Base-by-base conservation (phyloP, 2,329 filamentous ascomycete species). In the Elsinoe necatrix region DNA sequence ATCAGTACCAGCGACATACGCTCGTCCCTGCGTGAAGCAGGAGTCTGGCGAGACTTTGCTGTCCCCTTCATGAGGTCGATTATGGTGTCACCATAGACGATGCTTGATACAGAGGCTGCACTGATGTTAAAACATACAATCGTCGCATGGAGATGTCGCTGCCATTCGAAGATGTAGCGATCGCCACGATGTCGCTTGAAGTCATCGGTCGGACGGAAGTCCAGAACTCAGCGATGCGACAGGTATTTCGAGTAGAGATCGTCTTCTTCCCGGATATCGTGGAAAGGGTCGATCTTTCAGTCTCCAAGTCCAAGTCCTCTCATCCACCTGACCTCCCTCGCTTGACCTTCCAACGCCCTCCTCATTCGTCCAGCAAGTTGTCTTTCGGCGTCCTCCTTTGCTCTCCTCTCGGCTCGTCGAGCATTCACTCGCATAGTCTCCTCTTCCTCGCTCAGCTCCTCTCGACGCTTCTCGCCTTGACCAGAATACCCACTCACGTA, bases 271-370 rank as follows among this genome's bases (percentile, higher is more conserved):
- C 9, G 9, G 27, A 9, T 29, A 29, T 29, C 27, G 9, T 29
- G 27, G 4, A 9, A 29, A 29, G 27, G 9, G 4, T 29, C 9
- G 27, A 29, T 29, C 4, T 12, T 16, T 45, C 52, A 42, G n/a
- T 35, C 52, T n/a, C 63, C 65, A 69, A 82, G 69, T 14, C 82
- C 85, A 63, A 90, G 75, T 23, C 82, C 81, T 61, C 80, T 80
- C 68, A 92, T 80, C 69, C 88, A 89, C 62, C 84, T 77, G 58
- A 87, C 81, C 69, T 93, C 89, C 67, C 90, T 83, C 8, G 88
- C 89, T 71, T 95, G 89, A 61, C 77, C 76, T 71, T 88, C 82
- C 58, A 95, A 72, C 18, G 87, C 88, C 63, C 78, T 75, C 61
- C 87, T 80, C 86, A 95, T 91, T 62, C 75, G 80, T 55, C 80